Percentiles rank a stretch among this genome's conserved stretches.
These are phyloP conservation scores for Erythrobasidium hasegawianum DNA, from an alignment of 1,284 basidiomycete species.

Conservation along the genomic window DNA sequence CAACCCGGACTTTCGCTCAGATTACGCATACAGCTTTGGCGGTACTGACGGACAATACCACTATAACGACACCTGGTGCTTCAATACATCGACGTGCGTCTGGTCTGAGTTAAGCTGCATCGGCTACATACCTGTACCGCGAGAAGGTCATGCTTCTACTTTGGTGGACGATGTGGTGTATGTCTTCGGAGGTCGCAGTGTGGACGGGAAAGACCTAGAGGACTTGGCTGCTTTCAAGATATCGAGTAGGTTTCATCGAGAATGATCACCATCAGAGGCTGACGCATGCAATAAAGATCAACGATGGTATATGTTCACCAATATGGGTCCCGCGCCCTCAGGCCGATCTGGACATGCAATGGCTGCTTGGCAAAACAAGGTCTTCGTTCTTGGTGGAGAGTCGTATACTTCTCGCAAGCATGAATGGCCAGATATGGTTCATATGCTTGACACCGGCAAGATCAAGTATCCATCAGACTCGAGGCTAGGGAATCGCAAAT, in stretches of 20 bases:
- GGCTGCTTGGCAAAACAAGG: constrained; percentile 79
- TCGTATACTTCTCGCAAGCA: constrained; percentile 60
- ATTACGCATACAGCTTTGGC: constrained; percentile 67
- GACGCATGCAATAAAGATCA: constrained; percentile 62
- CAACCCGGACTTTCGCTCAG: neutral
- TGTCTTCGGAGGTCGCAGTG: constrained; percentile 93
- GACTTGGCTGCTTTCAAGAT: constrained; percentile 97
- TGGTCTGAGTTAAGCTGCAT: constrained; percentile 97
- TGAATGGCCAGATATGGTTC: constrained; percentile 66
- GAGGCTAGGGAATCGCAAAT: constrained; percentile 46
- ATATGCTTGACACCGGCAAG: constrained; percentile 87
- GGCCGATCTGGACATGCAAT: constrained; percentile 92
- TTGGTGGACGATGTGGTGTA: constrained; percentile 98
- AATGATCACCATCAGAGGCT: constrained; percentile 28
- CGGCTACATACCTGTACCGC: constrained; percentile 91
- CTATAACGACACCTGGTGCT: constrained; percentile 99
- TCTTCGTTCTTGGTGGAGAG: constrained; percentile 93
- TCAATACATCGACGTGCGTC: constrained; percentile 71
- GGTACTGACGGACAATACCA: constrained; percentile 98
- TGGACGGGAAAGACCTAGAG: constrained; percentile 91
- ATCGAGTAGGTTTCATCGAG: constrained; percentile 62
- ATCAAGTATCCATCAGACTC: constrained; percentile 83
- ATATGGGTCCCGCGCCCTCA: constrained; percentile 91
- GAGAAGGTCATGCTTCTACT: constrained; percentile 95
- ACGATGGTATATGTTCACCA: constrained; percentile 98